Evolutionary conservation across 2,329 filamentous ascomycete genomes (phyloP).

Genomic region (Eutypa lata): DNA sequence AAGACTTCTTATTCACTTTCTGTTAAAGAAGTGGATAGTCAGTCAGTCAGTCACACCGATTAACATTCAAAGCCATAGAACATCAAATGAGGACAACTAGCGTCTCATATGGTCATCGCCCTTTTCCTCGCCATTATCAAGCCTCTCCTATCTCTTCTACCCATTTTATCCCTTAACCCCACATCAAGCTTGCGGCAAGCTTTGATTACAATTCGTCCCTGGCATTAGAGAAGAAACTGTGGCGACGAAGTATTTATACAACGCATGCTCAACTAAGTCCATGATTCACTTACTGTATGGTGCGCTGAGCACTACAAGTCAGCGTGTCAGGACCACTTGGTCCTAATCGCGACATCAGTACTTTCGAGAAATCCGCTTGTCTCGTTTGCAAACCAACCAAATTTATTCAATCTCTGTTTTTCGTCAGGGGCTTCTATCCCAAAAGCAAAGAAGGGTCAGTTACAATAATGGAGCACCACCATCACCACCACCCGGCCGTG

Average conservation of each 20-base stretch:
- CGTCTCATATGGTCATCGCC: not conserved
- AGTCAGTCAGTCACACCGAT: too few relatives aligned
- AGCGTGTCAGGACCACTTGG: too few relatives aligned
- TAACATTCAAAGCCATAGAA: too few relatives aligned
- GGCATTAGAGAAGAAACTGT: not conserved
- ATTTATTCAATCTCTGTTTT: too few relatives aligned
- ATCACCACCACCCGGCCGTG: too few relatives aligned
- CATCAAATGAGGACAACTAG: not conserved
- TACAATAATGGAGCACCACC: conserved; percentile 31
- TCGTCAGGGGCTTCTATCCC: too few relatives aligned
- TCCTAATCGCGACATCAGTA: too few relatives aligned
- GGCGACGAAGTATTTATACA: not conserved
- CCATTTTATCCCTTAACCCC: not conserved
- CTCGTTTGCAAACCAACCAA: too few relatives aligned
- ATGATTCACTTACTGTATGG: not conserved
- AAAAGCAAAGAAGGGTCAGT: too few relatives aligned
- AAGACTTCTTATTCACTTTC: not conserved
- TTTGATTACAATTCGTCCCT: not conserved
- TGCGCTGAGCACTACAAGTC: not conserved
- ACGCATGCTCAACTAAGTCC: not conserved
- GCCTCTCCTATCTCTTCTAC: not conserved
- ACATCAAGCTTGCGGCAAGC: not conserved
- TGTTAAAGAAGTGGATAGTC: not conserved
- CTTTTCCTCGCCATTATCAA: not conserved
- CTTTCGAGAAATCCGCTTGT: too few relatives aligned